A percentile compares a stretch with the other conserved stretches of the same genome.
Conservation (phyloP, 306 rosid species). For the Pyrus bretschneideri region DNA sequence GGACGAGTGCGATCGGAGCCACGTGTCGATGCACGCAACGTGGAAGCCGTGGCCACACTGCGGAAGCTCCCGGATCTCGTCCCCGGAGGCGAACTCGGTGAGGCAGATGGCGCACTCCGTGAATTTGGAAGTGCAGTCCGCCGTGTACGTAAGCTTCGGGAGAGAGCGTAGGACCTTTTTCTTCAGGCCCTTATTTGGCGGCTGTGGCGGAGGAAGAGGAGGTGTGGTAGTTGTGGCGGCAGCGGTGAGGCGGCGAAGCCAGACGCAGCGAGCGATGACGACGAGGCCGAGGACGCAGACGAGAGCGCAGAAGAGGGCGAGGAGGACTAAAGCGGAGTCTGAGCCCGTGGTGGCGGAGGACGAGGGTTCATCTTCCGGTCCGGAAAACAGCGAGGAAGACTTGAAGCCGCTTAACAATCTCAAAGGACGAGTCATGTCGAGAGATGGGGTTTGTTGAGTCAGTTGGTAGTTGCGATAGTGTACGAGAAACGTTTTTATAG, state of each 20-base stretch:
- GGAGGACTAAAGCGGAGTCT: constrained; percentile 61
- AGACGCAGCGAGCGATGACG: constrained; percentile 69
- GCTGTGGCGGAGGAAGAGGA: constrained; percentile 15
- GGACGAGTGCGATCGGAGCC: constrained; percentile 79
- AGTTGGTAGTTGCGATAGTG: not conserved
- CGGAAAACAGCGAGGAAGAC: not conserved
- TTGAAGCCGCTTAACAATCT: constrained; percentile 37
- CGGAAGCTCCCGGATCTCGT: constrained; percentile 71
- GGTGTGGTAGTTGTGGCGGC: not conserved
- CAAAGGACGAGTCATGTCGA: constrained; percentile 55
- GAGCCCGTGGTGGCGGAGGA: constrained; percentile 29
- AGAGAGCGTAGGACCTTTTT: constrained; percentile 65
- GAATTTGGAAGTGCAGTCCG: constrained; percentile 40
- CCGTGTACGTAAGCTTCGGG: constrained; percentile 52
- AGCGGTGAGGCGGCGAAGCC: constrained; percentile 44
- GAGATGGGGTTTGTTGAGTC: not conserved
- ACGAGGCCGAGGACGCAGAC: constrained; percentile 70
- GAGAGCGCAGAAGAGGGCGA: constrained; percentile 77
- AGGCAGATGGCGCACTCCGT: constrained; percentile 77
- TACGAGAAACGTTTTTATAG: not conserved
- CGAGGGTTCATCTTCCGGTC: not conserved
- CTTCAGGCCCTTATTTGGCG: constrained; percentile 67
- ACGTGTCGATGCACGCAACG: constrained; percentile 62
- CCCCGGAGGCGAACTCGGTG: constrained; percentile 51
- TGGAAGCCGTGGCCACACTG: constrained; percentile 78